These are phyloP conservation scores for Polygonum maritimum DNA, from an alignment of 148 eudicot genomes.

Conservation along the genomic window DNA sequence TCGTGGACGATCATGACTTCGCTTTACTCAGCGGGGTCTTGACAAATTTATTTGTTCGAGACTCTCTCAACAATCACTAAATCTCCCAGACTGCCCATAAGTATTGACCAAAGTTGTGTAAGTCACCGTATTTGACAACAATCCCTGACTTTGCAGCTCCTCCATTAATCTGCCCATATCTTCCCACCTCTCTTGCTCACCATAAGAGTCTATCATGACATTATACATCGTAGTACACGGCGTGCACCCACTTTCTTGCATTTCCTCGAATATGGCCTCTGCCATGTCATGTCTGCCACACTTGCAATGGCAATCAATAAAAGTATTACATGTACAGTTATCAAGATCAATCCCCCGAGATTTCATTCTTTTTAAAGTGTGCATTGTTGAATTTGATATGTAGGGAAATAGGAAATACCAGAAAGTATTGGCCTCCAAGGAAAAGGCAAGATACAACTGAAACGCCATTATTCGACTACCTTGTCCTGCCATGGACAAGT, in stretches of 20 bases:
- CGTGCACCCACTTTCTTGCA: constrained; percentile 65
- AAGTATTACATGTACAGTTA: constrained; percentile 90
- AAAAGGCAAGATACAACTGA: constrained; percentile 79
- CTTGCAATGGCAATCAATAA: constrained; percentile 82
- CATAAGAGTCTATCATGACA: constrained; percentile 84
- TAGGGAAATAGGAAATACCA: constrained; percentile 28
- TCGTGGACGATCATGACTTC: too few species aligned
- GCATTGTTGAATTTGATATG: constrained; percentile 24
- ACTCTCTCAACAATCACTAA: too few species aligned
- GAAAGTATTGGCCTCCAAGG: constrained; percentile 99
- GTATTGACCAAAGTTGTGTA: constrained; percentile 80
- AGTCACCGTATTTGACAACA: constrained; percentile 79
- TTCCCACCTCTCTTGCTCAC: constrained; percentile 77
- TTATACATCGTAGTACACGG: constrained; percentile 83
- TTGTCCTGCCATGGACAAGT: constrained; percentile 45
- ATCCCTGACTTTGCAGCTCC: constrained; percentile 76
- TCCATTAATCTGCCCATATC: constrained; percentile 53
- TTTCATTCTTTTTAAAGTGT: constrained; percentile 69
- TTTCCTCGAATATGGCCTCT: constrained; percentile 59
- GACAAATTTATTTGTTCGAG: too few species aligned
- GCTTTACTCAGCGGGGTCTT: too few species aligned
- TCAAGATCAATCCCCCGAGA: constrained; percentile 77
- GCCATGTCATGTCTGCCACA: constrained; percentile 62
- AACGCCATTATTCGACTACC: constrained; percentile 93
- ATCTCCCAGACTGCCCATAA: constrained; percentile 88